Conservation (phyloP, 495 filamentous ascomycete genomes). For the Melanomma pulvis-pyrius region DNA sequence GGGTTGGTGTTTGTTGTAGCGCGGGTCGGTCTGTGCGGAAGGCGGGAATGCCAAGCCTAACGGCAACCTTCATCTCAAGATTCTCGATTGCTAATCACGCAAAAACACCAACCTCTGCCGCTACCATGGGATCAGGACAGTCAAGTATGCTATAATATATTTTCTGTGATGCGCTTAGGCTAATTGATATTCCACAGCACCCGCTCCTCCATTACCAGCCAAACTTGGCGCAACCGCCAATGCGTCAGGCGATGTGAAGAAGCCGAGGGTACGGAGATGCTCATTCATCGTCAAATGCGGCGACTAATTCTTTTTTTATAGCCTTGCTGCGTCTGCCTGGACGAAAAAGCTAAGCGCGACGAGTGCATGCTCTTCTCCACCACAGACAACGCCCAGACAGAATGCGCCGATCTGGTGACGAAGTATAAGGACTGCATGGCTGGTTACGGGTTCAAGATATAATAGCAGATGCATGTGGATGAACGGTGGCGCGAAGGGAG, state of each 20-base stretch:
- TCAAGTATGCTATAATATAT: slow-evolving; percentile 19
- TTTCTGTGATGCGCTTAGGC: not conserved
- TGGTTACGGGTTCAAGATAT: slow-evolving; percentile 85
- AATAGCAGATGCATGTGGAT: not conserved
- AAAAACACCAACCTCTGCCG: not conserved
- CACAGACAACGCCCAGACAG: slow-evolving; percentile 70
- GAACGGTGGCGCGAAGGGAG: not conserved
- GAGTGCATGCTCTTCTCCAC: slow-evolving; percentile 98
- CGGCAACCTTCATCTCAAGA: not conserved
- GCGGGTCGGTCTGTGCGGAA: not conserved
- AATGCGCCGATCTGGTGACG: slow-evolving; percentile 79
- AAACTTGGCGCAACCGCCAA: slow-evolving; percentile 44
- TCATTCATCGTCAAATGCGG: not conserved
- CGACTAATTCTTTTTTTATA: slow-evolving; percentile 42
- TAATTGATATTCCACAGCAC: slow-evolving; percentile 12
- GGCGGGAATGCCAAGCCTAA: slow-evolving; percentile 25
- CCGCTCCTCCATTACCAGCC: slow-evolving; percentile 37
- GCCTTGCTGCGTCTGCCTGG: slow-evolving; percentile 97
- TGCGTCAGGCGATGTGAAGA: slow-evolving; percentile 46
- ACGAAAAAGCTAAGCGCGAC: slow-evolving; percentile 88
- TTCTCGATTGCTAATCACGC: slow-evolving; percentile 26
- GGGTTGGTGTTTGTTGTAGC: slow-evolving; percentile 20
- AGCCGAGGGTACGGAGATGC: slow-evolving; percentile 56
- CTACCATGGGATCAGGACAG: slow-evolving; percentile 38
- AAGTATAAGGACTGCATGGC: slow-evolving; percentile 92